These are phyloP conservation scores for Pisolithus thermaeus DNA, from an alignment of 1,284 basidiomycete species.

Conservation along the genomic window DNA sequence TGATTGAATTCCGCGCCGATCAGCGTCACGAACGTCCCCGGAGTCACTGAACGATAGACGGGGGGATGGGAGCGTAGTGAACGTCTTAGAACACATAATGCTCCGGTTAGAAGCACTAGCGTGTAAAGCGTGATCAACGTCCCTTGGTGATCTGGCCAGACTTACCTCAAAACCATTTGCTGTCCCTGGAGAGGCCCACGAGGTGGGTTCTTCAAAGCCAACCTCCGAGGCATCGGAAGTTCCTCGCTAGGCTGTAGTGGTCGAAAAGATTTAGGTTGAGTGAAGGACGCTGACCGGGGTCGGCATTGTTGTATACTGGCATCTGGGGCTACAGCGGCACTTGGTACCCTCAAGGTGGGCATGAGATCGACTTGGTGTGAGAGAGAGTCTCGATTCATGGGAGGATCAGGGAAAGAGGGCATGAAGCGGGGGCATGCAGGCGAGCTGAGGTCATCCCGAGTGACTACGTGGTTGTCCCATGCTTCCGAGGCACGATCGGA, in stretches of 20 bases:
- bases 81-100: constrained; percentile 11
- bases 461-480: neutral
- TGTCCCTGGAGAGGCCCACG: constrained; percentile 11
- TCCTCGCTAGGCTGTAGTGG: constrained; percentile 28
- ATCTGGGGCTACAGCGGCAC: neutral
- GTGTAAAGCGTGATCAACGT: too few relatives aligned
- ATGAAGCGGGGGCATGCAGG: neutral
- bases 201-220: constrained; percentile 19
- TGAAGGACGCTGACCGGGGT: constrained; percentile 23
- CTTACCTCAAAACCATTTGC: constrained; percentile 13
- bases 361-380: constrained; percentile 2
- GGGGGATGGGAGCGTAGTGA: constrained; percentile 3
- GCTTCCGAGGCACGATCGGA: constrained; percentile 9
- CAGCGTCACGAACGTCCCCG: constrained; percentile 9
- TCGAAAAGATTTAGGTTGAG: constrained; percentile 19
- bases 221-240: constrained; percentile 25
- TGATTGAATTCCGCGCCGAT: constrained; percentile 33
- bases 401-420: neutral
- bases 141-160: neutral
- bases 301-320: constrained; percentile 9
- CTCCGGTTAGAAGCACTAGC: constrained; percentile 11
- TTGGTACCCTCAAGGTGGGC: constrained; percentile 12
- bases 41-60: constrained; percentile 10
- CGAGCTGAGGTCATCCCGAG: neutral
- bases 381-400: neutral